Conservation (phyloP, 352 stramenopile species). For the Phytopythium helicoides region DNA sequence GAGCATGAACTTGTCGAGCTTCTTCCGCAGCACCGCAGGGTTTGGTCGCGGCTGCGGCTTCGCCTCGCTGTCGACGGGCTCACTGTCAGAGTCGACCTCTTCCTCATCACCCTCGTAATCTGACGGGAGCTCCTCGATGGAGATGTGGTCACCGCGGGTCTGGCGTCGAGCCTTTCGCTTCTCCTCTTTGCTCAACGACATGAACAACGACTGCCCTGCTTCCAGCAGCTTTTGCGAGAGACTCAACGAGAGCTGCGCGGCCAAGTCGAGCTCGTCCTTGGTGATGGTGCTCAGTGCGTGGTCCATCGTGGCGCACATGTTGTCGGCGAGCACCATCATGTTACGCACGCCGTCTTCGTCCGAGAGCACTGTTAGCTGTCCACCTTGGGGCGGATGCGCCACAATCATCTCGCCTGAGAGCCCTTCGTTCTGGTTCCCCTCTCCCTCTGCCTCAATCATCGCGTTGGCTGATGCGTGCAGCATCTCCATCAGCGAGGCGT, state of each 20-base stretch:
- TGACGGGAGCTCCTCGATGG: slow-evolving; percentile 60
- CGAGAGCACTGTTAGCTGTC: slow-evolving; percentile 5
- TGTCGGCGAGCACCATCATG: slow-evolving; percentile 72
- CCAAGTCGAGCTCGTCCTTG: slow-evolving; percentile 62
- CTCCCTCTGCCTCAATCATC: slow-evolving; percentile 13
- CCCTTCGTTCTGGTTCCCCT: not conserved
- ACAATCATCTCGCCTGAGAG: slow-evolving; percentile 2
- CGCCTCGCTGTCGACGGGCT: slow-evolving; percentile 3
- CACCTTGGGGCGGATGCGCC: slow-evolving; percentile 13
- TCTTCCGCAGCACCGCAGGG: slow-evolving; percentile 42
- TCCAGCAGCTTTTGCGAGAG: slow-evolving; percentile 74
- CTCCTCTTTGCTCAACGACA: slow-evolving; percentile 70
- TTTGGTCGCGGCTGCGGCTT: slow-evolving; percentile 23
- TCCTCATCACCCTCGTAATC: slow-evolving; percentile 24
- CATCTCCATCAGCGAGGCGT: slow-evolving; percentile 45
- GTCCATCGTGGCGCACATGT: slow-evolving; percentile 74
- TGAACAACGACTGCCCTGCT: slow-evolving; percentile 63
- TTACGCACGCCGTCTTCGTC: slow-evolving; percentile 73
- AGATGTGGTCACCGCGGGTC: slow-evolving; percentile 56
- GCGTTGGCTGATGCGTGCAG: slow-evolving; percentile 22
- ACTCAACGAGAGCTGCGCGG: slow-evolving; percentile 67
- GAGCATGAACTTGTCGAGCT: slow-evolving; percentile 41
- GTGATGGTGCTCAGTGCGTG: slow-evolving; percentile 72
- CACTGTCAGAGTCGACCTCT: slow-evolving; percentile 11
- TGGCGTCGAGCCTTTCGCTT: slow-evolving; percentile 21